A percentile compares a stretch with the other conserved stretches of the same genome.
Evolutionary conservation across 768 basidiomycete genomes (phyloP).

Genomic region (Austroboletus festivus): DNA sequence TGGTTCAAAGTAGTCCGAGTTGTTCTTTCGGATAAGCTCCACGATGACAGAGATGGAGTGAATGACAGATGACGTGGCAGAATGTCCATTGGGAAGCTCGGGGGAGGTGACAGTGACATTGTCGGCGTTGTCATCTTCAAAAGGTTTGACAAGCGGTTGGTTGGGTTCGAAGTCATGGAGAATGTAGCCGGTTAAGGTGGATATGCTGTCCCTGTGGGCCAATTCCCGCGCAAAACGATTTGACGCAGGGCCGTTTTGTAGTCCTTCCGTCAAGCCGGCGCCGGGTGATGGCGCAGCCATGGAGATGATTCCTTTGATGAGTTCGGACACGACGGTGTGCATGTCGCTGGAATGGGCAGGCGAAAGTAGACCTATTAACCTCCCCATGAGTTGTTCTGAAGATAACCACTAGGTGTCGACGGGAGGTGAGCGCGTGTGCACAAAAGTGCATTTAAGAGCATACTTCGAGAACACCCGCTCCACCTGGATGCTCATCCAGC

Average conservation of each 20-base stretch:
- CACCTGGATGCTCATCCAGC: slow-evolving; percentile 79
- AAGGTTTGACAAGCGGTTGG: slow-evolving; percentile 18
- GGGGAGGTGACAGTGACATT: slow-evolving; percentile 3
- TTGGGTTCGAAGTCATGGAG: slow-evolving; percentile 54
- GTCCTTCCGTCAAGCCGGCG: slow-evolving; percentile 64
- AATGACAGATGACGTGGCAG: slow-evolving; percentile 72
- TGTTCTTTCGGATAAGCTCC: slow-evolving; percentile 95
- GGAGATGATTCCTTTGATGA: slow-evolving; percentile 92
- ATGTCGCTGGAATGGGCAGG: slow-evolving; percentile 71
- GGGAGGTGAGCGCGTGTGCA: slow-evolving; percentile 27
- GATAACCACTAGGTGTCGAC: slow-evolving; percentile 76
- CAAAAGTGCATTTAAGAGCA: slow-evolving; percentile 40
- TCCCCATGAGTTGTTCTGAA: slow-evolving; percentile 74
- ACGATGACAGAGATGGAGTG: slow-evolving; percentile 87
- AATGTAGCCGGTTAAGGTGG: slow-evolving; percentile 72
- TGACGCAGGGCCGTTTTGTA: slow-evolving; percentile 69
- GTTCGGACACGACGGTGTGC: slow-evolving; percentile 84
- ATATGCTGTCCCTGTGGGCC: slow-evolving; percentile 67
- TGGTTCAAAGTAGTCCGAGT: slow-evolving; percentile 98
- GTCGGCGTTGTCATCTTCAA: slow-evolving; percentile 13
- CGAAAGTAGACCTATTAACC: slow-evolving; percentile 78
- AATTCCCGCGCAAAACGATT: slow-evolving; percentile 90
- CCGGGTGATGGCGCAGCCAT: slow-evolving; percentile 88
- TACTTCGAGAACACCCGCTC: slow-evolving; percentile 84
- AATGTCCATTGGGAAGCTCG: slow-evolving; percentile 43